These are phyloP conservation scores for Penicillium tannophilum DNA, from an alignment of 495 filamentous ascomycete genomes.

Conservation along the genomic window DNA sequence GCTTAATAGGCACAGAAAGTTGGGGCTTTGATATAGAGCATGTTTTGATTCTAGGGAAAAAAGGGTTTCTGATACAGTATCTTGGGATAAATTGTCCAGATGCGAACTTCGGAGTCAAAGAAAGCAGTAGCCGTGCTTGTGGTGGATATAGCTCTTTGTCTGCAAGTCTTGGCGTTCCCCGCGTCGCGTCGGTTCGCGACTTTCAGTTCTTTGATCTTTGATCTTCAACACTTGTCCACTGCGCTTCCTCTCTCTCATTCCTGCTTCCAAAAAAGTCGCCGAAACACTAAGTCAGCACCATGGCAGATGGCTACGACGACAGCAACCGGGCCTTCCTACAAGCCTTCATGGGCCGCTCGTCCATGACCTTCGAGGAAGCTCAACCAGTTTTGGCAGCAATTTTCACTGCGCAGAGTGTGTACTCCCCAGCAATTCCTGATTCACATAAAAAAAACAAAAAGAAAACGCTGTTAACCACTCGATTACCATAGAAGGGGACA, in stretches of 20 bases:
- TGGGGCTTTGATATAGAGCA: neutral
- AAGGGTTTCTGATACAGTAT: neutral
- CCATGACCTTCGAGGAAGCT: constrained; percentile 73
- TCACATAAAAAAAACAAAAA: rapidly evolving
- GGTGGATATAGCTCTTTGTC: neutral
- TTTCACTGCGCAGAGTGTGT: constrained; percentile 55
- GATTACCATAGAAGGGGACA: constrained; percentile 30
- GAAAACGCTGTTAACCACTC: neutral
- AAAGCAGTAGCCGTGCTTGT: neutral
- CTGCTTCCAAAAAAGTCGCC: neutral
- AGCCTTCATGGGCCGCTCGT: constrained; percentile 77
- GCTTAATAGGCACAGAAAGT: neutral
- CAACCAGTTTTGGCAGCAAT: constrained; percentile 77
- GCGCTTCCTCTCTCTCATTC: neutral
- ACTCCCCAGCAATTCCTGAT: neutral
- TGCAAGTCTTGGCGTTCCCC: constrained; percentile 21
- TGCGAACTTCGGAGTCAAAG: neutral
- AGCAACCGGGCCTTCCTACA: constrained; percentile 91
- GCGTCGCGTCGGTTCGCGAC: constrained; percentile 23
- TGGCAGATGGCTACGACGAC: constrained; percentile 54
- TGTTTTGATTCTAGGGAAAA: too few species aligned
- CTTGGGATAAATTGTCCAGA: too few species aligned
- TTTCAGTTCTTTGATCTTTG: constrained; percentile 7
- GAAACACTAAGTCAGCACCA: neutral
- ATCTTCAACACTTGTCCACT: neutral